Conservation (phyloP, 352 stramenopile species). For the Phytophthora citrophthora region DNA sequence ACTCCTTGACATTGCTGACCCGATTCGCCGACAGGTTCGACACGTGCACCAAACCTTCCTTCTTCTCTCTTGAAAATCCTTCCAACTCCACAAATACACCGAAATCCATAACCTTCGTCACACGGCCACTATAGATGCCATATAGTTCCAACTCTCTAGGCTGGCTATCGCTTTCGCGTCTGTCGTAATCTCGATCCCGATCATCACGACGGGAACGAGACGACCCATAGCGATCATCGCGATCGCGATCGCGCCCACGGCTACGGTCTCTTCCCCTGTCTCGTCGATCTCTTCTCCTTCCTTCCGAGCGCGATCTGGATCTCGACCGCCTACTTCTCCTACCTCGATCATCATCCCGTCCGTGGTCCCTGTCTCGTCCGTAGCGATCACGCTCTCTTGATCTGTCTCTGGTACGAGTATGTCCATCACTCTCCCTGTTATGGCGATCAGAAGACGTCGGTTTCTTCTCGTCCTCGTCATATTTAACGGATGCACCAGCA, state of each 20-base stretch:
- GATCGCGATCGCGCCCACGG: conserved; percentile 30
- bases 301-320: conserved; percentile 45
- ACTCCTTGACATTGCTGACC: conserved; percentile 88
- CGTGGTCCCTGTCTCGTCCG: conserved; percentile 32
- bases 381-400: conserved; percentile 32
- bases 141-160: conserved; percentile 86
- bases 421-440: conserved; percentile 24
- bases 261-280: conserved; percentile 35
- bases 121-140: conserved; percentile 94
- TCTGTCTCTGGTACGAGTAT: conserved; percentile 17
- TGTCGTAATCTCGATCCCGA: conserved; percentile 36
- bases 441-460: not conserved
- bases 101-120: conserved; percentile 97
- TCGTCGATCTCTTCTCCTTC: conserved; percentile 24
- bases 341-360: conserved; percentile 35
- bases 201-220: conserved; percentile 38
- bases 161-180: conserved; percentile 32
- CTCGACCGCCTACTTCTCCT: conserved; percentile 42
- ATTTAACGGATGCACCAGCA: conserved; percentile 38
- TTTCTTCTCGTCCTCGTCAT: conserved; percentile 31
- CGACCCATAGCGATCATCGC: conserved; percentile 32
- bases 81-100: conserved; percentile 96
- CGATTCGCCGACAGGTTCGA: conserved; percentile 91
- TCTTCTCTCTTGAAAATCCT: conserved; percentile 55
- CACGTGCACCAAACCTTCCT: conserved; percentile 96